A percentile compares a stretch with the other conserved stretches of the same genome.
Conservation (phyloP, 108 stramenopile species). For the Conticribra weissflogii region DNA sequence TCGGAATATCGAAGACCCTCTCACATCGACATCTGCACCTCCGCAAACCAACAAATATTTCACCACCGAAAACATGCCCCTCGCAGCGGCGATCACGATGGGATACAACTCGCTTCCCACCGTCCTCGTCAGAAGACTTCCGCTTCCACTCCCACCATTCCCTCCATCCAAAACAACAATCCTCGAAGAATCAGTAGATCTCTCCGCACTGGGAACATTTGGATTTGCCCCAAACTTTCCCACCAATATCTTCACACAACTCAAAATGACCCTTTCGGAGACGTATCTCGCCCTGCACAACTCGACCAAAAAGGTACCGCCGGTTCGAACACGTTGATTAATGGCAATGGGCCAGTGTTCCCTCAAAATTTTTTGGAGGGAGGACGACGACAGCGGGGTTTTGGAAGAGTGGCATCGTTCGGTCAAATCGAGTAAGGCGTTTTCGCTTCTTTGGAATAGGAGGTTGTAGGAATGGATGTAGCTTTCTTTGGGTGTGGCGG, state of each 20-base stretch:
- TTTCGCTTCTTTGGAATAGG: conserved; percentile 40
- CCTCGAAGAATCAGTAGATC: conserved; percentile 6
- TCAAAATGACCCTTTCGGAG: conserved; percentile 58
- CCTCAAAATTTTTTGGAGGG: conserved; percentile 53
- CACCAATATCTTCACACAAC: conserved; percentile 73
- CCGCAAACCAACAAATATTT: conserved; percentile 56
- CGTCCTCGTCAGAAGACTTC: conserved; percentile 27
- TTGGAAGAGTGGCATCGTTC: conserved; percentile 45
- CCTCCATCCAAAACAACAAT: conserved; percentile 17
- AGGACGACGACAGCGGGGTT: conserved; percentile 49
- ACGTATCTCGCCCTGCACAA: conserved; percentile 71
- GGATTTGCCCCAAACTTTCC: conserved; percentile 67
- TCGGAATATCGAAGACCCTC: conserved; percentile 48
- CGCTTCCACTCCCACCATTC: conserved; percentile 18
- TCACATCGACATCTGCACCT: conserved; percentile 21
- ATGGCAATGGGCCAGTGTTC: conserved; percentile 78
- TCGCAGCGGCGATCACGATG: conserved; percentile 77
- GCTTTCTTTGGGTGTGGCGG: conserved; percentile 40
- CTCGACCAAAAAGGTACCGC: conserved; percentile 84
- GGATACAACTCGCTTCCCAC: conserved; percentile 56
- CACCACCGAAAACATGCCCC: conserved; percentile 81
- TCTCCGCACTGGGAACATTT: conserved; percentile 63
- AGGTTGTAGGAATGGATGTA: conserved; percentile 47
- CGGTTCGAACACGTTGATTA: conserved; percentile 66
- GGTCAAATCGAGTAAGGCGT: conserved; percentile 33